These are phyloP conservation scores for Eutypella sp. DNA, from an alignment of 2,329 filamentous ascomycete species.

Conservation along the genomic window DNA sequence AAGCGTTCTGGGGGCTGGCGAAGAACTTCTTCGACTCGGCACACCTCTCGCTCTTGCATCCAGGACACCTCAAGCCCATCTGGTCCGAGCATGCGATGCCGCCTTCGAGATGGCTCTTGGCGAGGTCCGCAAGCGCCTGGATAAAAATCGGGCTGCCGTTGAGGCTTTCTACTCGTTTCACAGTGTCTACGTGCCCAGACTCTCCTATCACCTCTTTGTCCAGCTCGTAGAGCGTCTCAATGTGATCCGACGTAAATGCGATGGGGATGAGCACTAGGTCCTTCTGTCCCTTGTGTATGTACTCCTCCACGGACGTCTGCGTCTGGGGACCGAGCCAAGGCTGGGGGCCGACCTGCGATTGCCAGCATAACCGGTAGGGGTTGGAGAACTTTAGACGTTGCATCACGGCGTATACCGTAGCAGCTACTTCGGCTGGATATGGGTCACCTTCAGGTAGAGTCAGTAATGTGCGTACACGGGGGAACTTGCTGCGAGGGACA, in stretches of 20 bases:
- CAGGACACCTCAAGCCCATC: conserved; percentile 88
- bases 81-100: conserved; percentile 68
- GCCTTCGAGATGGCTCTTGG: conserved; percentile 69
- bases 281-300: conserved; percentile 85
- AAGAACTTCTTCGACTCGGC: conserved; percentile 70
- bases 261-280: conserved; percentile 91
- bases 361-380: conserved; percentile 92
- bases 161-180: conserved; percentile 87
- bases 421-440: conserved; percentile 91
- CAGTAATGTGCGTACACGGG: conserved; percentile 12
- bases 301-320: conserved; percentile 77
- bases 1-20: conserved; percentile 29
- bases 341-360: conserved; percentile 92
- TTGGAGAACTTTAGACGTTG: conserved; percentile 81
- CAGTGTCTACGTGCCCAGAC: conserved; percentile 67
- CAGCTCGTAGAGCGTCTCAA: conserved; percentile 92
- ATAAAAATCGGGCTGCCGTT: conserved; percentile 93
- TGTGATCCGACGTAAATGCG: conserved; percentile 98
- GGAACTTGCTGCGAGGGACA: not conserved
- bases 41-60: conserved; percentile 86
- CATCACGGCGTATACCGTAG: conserved; percentile 97
- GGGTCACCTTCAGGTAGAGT: conserved; percentile 64
- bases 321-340: conserved; percentile 97
- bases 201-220: conserved; percentile 94
- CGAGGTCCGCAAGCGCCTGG: conserved; percentile 79